Conservation (phyloP, 75 land plant genomes). For the Sequoiadendron giganteum region DNA sequence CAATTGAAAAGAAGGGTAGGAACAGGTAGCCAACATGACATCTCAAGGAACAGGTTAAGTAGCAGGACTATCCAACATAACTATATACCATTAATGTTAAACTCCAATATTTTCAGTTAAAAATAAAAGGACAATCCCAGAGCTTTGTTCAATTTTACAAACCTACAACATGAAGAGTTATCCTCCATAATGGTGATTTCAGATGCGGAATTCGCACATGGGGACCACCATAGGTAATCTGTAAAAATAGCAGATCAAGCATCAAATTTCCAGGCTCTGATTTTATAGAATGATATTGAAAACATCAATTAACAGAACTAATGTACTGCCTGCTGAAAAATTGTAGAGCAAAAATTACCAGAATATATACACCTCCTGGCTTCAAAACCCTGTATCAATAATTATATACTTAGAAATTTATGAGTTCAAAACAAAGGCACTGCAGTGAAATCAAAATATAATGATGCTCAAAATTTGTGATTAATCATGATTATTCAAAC, state of each 20-base stretch:
- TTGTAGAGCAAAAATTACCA: slow-evolving; percentile 42
- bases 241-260: slow-evolving; percentile 5
- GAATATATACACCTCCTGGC: slow-evolving; percentile 74
- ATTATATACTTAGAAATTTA: slow-evolving; percentile 30
- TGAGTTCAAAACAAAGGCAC: slow-evolving; percentile 14
- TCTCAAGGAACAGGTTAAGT: neutral
- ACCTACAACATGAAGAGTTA: slow-evolving; percentile 90
- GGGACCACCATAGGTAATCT: slow-evolving; percentile 97
- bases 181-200: slow-evolving; percentile 55
- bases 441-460: neutral
- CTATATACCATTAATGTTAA: neutral
- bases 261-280: neutral
- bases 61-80: neutral
- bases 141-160: slow-evolving; percentile 16
- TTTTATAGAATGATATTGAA: slow-evolving; percentile 6
- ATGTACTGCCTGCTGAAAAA: neutral
- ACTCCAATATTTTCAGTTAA: neutral
- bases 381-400: slow-evolving; percentile 75
- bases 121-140: neutral
- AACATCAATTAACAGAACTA: neutral
- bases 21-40: neutral
- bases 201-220: slow-evolving; percentile 65
- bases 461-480: neutral
- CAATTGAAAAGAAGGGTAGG: neutral
- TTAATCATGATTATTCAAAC: neutral